phyloP scores from a whole-genome alignment of 768 basidiomycete species.

The Gyrodon lividus region DNA sequence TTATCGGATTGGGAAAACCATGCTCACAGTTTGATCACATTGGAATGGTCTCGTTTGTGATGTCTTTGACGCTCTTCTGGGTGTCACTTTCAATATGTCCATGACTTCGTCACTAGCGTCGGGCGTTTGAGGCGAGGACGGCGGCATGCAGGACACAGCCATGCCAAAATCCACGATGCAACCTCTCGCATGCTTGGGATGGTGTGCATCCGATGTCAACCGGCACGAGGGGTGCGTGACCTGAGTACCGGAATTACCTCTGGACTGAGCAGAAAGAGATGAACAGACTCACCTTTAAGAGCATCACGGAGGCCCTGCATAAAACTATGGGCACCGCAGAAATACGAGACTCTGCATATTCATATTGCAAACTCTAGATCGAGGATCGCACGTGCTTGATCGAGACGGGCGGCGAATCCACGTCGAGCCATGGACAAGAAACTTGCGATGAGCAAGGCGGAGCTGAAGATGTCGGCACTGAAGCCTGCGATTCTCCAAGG shows the following conservation, averaged over 20 bases:
- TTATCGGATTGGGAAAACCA: too few relatives aligned
- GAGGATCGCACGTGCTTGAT: background rate
- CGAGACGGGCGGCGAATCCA: too few relatives aligned
- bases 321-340: slow-evolving; percentile 6
- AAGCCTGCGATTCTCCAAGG: too few relatives aligned
- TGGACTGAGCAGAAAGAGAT: background rate
- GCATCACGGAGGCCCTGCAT: slow-evolving; percentile 2
- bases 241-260: background rate
- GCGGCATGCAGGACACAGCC: background rate
- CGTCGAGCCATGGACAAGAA: too few relatives aligned
- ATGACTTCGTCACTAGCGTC: too few relatives aligned
- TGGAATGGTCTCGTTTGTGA: background rate
- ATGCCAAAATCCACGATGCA: background rate
- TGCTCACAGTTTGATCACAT: background rate
- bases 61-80: background rate
- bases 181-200: too few relatives aligned
- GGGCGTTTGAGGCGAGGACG: background rate
- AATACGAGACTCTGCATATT: background rate
- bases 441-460: too few relatives aligned
- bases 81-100: background rate
- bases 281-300: background rate
- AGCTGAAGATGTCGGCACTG: too few relatives aligned
- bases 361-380: too few relatives aligned
- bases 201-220: background rate
- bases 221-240: slow-evolving; percentile 1